Conservation (phyloP, 306 rosid genomes). For the Cyamopsis tetragonoloba region DNA sequence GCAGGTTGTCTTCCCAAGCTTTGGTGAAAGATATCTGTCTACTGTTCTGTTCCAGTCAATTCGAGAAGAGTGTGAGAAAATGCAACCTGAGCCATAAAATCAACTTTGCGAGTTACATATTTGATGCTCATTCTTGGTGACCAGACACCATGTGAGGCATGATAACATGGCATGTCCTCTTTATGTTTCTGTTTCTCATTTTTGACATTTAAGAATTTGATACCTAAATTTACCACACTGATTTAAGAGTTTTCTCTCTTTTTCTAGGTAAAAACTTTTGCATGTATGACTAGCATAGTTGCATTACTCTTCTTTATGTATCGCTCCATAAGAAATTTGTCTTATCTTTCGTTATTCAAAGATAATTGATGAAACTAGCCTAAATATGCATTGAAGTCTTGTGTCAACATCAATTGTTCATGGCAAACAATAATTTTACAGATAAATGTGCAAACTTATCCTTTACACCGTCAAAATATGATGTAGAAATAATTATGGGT, state of each 20-base stretch:
- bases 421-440: too few species aligned
- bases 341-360: not conserved
- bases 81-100: constrained; percentile 88
- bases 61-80: constrained; percentile 89
- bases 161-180: constrained; percentile 1
- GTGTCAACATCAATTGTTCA: too few species aligned
- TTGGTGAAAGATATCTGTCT: constrained; percentile 86
- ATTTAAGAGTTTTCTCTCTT: not conserved
- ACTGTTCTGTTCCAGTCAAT: constrained; percentile 79
- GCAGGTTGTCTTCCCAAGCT: constrained; percentile 89
- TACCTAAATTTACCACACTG: not conserved
- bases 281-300: not conserved
- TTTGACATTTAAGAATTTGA: constrained; percentile 24
- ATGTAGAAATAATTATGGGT: too few species aligned
- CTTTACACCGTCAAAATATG: too few species aligned
- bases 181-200: constrained; percentile 21
- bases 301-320: constrained; percentile 5
- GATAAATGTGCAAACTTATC: too few species aligned
- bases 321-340: not conserved
- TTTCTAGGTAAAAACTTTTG: not conserved
- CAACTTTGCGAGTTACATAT: not conserved
- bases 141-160: constrained; percentile 10
- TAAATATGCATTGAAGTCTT: too few species aligned
- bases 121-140: constrained; percentile 13
- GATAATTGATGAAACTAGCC: constrained; percentile 17